These are phyloP conservation scores for Amanita jacksonii DNA, from an alignment of 768 basidiomycete genomes.

Conservation along the genomic window DNA sequence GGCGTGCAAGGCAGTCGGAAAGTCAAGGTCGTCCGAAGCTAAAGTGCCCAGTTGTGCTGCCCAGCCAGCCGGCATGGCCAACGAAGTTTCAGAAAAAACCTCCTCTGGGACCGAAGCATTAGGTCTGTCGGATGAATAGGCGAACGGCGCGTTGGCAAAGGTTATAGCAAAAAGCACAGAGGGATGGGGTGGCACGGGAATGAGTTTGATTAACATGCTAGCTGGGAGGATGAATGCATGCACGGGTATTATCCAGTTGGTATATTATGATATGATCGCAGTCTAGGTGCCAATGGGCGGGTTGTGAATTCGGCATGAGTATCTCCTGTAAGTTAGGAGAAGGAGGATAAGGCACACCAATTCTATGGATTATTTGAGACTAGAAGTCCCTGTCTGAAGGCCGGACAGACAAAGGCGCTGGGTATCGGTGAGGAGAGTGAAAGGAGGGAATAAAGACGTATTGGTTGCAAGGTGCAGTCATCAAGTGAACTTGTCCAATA, in stretches of 20 bases:
- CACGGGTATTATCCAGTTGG: slow-evolving; percentile 6
- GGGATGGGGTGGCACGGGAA: slow-evolving; percentile 32
- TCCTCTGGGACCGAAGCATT: slow-evolving; percentile 21
- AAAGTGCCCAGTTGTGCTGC: slow-evolving; percentile 41
- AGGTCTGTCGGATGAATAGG: slow-evolving; percentile 11
- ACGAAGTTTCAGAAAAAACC: slow-evolving; percentile 12
- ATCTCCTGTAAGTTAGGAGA: not conserved
- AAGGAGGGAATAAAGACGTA: not conserved
- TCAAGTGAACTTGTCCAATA: not conserved
- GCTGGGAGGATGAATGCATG: slow-evolving; percentile 4
- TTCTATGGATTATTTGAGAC: not conserved
- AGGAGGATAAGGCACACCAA: not conserved
- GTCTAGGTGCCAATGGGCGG: not conserved
- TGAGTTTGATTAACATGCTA: slow-evolving; percentile 51
- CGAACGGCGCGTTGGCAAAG: slow-evolving; percentile 40
- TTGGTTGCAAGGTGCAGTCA: not conserved
- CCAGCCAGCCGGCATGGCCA: slow-evolving; percentile 46
- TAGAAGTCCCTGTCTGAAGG: slow-evolving; percentile 2
- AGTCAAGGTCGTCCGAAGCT: slow-evolving; percentile 40
- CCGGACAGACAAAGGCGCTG: slow-evolving; percentile 1
- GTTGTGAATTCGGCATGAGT: slow-evolving; percentile 1
- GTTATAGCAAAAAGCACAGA: slow-evolving; percentile 50
- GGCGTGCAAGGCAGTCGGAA: slow-evolving; percentile 42
- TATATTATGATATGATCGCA: not conserved
- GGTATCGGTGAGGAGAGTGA: not conserved